Evolutionary conservation across 1,284 basidiomycete species (phyloP).

Genomic region (Ustilago hordei): DNA sequence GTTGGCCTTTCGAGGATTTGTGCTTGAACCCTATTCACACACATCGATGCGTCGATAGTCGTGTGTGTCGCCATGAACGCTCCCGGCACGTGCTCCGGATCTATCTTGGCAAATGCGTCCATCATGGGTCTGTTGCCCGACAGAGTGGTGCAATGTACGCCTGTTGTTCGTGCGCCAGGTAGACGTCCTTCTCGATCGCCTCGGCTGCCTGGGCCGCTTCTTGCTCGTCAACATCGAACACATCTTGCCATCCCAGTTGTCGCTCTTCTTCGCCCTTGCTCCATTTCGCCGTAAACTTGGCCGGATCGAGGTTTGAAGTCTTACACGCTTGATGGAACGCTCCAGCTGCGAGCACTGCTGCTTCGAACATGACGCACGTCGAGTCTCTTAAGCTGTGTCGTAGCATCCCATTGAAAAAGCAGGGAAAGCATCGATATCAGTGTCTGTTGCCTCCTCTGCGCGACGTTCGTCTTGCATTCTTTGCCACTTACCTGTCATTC

Average conservation of each 20-base stretch:
- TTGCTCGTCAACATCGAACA: slow-evolving; percentile 62
- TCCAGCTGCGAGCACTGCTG: slow-evolving; percentile 63
- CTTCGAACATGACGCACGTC: slow-evolving; percentile 60
- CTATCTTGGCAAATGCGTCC: too few species aligned
- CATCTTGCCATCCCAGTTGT: slow-evolving; percentile 53
- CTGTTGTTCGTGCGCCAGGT: slow-evolving; percentile 48
- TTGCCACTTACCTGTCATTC: slow-evolving; percentile 48
- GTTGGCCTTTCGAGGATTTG: too few species aligned
- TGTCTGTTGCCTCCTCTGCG: neutral
- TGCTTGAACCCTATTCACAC: too few species aligned
- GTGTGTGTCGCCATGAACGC: too few species aligned
- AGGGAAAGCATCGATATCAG: neutral
- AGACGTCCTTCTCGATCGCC: slow-evolving; percentile 58
- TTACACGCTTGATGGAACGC: slow-evolving; percentile 62
- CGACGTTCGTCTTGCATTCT: neutral
- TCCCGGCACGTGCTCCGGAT: too few species aligned
- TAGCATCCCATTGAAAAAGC: neutral
- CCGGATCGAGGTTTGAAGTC: slow-evolving; percentile 37
- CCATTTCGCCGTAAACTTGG: slow-evolving; percentile 39
- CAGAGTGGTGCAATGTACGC: neutral
- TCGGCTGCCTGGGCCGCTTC: slow-evolving; percentile 53
- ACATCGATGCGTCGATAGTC: too few species aligned
- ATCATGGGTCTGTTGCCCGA: neutral
- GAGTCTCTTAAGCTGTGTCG: slow-evolving; percentile 52
- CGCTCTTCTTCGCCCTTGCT: slow-evolving; percentile 24